Evolutionary conservation across 2,329 filamentous ascomycete genomes (phyloP), one percentile per base, ranked within the genome.

Genomic region (Alternaria infectoria): DNA sequence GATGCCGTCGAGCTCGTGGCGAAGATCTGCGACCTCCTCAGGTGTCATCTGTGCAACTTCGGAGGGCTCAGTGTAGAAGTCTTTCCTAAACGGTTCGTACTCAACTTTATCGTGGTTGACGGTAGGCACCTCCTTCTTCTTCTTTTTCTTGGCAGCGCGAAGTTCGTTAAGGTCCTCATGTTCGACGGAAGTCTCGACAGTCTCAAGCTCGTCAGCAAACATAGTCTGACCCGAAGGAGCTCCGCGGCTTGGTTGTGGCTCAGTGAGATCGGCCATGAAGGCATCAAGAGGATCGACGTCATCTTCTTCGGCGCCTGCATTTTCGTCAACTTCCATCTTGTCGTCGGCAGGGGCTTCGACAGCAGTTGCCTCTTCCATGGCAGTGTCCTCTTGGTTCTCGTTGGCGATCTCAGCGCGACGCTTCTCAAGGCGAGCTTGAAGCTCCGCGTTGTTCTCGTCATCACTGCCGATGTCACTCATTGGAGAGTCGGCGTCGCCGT

Each of bases 41-140:
- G 96, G 91, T 2, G 89, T 93, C 87, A 98, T 90, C 47, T 91
- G 88, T 54, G 89, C 87, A 66, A 98, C 83, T 78, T 99, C 94
- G 19, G 89, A 86, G 10, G 96, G 94, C 77, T 98, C 94, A 10
- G 91, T 90, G 86, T 97, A 99, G 81, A 99, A 99, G 78, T 93
- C 91, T 83, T 97, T 97, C 66, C 95, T 88, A 77, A 99, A 93
- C 4, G 91, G 88, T 71, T 94, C 88, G 72, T 98, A 90, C 59
- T 94, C 88, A 68, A 96, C 83, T 81, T 97, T 98, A 72, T 85
- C 87, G 80, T 98, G 97, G 80, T 99, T 90, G 58, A 97, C 87
- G 0, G 85, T 86, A 1, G 94, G 93, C n/a, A 98, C 90, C 64
- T 98, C 96, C 81, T 97, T 97, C 85, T 97, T 97, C 84, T 97